Percentiles rank a stretch among this genome's conserved stretches.
phyloP scores from a whole-genome alignment of 768 basidiomycete species.

The Clitopilus hobsonii region DNA sequence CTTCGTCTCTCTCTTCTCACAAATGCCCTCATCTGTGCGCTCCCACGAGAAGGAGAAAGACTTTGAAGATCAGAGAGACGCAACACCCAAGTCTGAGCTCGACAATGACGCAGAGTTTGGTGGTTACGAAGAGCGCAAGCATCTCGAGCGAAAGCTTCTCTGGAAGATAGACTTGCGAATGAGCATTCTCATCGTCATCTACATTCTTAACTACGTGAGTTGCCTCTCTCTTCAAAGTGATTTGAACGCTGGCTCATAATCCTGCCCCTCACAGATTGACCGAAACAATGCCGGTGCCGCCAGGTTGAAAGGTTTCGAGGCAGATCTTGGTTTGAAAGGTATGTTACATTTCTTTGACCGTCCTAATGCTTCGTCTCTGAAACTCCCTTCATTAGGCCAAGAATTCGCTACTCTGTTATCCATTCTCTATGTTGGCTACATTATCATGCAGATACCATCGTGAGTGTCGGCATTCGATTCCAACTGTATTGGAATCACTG shows the following conservation, averaged over 20 bases:
- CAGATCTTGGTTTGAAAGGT: slow-evolving; percentile 52
- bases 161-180: slow-evolving; percentile 47
- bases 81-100: slow-evolving; percentile 5
- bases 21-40: slow-evolving; percentile 14
- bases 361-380: background rate
- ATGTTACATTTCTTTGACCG: slow-evolving; percentile 1
- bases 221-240: background rate
- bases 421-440: slow-evolving; percentile 64
- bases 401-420: slow-evolving; percentile 60
- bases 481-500: background rate
- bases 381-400: slow-evolving; percentile 11
- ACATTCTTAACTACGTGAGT: slow-evolving; percentile 37
- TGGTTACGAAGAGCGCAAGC: slow-evolving; percentile 18
- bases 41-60: slow-evolving; percentile 13
- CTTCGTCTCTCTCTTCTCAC: background rate
- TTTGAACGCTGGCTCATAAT: slow-evolving; percentile 27
- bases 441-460: slow-evolving; percentile 72
- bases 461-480: slow-evolving; percentile 23
- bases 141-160: slow-evolving; percentile 32
- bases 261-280: slow-evolving; percentile 51
- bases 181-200: slow-evolving; percentile 44
- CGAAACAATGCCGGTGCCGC: slow-evolving; percentile 58
- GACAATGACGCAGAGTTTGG: slow-evolving; percentile 23
- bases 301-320: slow-evolving; percentile 60
- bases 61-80: slow-evolving; percentile 5